Percentiles rank a stretch among this genome's conserved stretches.
phyloP scores from a whole-genome alignment of 2,329 filamentous ascomycete genomes.

The Bimuria novae-zelandiae region DNA sequence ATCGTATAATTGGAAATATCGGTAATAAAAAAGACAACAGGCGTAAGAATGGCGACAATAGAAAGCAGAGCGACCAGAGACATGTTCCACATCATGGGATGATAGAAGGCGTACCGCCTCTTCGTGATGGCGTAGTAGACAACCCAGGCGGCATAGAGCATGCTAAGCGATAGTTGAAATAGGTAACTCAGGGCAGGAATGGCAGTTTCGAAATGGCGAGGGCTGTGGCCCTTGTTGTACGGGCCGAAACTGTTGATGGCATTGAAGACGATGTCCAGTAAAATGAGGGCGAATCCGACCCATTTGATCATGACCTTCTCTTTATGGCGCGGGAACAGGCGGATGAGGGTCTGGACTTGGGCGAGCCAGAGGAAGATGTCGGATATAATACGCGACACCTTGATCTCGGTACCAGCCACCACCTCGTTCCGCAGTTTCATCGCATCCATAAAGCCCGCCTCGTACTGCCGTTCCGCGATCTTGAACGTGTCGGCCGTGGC shows the following conservation, averaged over 20 bases:
- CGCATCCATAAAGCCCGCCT: slow-evolving; percentile 78
- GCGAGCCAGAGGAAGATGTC: slow-evolving; percentile 97
- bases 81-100: slow-evolving; percentile 88
- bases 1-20: slow-evolving; percentile 86
- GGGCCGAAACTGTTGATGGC: slow-evolving; percentile 83
- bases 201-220: slow-evolving; percentile 81
- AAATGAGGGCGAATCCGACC: slow-evolving; percentile 92
- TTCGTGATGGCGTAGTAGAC: slow-evolving; percentile 94
- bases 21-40: slow-evolving; percentile 89
- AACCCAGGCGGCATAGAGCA: slow-evolving; percentile 91
- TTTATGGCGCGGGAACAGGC: slow-evolving; percentile 91
- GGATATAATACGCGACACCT: slow-evolving; percentile 88
- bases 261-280: slow-evolving; percentile 87
- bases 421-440: slow-evolving; percentile 75
- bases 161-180: slow-evolving; percentile 82
- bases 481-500: slow-evolving; percentile 89
- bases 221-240: slow-evolving; percentile 61
- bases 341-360: slow-evolving; percentile 94
- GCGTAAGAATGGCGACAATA: slow-evolving; percentile 79
- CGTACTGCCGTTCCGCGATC: slow-evolving; percentile 82
- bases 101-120: slow-evolving; percentile 87
- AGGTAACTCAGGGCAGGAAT: slow-evolving; percentile 90
- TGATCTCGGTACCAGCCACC: slow-evolving; percentile 81
- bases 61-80: slow-evolving; percentile 79
- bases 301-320: slow-evolving; percentile 99